A percentile compares a stretch with the other conserved stretches of the same genome.
phyloP scores from a whole-genome alignment of 768 basidiomycete species.

The Hericium coralloides region DNA sequence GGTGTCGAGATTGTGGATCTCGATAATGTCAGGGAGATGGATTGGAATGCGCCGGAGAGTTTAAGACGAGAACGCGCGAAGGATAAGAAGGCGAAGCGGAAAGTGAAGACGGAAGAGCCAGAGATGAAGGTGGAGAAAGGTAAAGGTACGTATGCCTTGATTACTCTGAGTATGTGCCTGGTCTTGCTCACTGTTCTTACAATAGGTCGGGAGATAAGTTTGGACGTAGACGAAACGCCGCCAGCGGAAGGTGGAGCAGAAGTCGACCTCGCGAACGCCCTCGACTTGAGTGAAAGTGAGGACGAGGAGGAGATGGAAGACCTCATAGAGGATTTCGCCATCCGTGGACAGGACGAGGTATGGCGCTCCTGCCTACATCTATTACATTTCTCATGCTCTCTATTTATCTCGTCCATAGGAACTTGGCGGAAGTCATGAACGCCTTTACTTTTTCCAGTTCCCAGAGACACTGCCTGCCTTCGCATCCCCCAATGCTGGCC shows the following conservation, averaged over 20 bases:
- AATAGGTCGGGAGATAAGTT: conserved; percentile 8
- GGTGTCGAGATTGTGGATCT: conserved; percentile 84
- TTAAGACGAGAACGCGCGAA: conserved; percentile 41
- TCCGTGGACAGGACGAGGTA: conserved; percentile 29
- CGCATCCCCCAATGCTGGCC: conserved; percentile 26
- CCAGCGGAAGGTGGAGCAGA: conserved; percentile 20
- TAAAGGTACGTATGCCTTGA: conserved; percentile 22
- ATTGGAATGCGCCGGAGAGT: conserved; percentile 84
- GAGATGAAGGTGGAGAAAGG: conserved; percentile 19
- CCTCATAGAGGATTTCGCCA: conserved; percentile 60
- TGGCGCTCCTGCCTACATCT: background rate
- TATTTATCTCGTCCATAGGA: conserved; percentile 28
- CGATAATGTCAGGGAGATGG: conserved; percentile 66
- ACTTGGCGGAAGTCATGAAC: conserved; percentile 44
- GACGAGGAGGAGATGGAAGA: conserved; percentile 76
- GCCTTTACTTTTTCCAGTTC: conserved; percentile 86
- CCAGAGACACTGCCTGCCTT: conserved; percentile 80
- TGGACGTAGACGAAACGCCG: conserved; percentile 15
- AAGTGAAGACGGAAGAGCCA: conserved; percentile 37
- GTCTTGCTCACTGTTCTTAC: background rate
- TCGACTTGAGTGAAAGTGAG: conserved; percentile 68
- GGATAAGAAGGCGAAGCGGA: conserved; percentile 25
- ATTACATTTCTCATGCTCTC: background rate
- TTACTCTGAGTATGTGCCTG: background rate
- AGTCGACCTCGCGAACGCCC: conserved; percentile 46